A percentile compares a stretch with the other conserved stretches of the same genome.
These are phyloP conservation scores for Colletotrichum sp. DNA, from an alignment of 2,329 filamentous ascomycete species.

Conservation along the genomic window DNA sequence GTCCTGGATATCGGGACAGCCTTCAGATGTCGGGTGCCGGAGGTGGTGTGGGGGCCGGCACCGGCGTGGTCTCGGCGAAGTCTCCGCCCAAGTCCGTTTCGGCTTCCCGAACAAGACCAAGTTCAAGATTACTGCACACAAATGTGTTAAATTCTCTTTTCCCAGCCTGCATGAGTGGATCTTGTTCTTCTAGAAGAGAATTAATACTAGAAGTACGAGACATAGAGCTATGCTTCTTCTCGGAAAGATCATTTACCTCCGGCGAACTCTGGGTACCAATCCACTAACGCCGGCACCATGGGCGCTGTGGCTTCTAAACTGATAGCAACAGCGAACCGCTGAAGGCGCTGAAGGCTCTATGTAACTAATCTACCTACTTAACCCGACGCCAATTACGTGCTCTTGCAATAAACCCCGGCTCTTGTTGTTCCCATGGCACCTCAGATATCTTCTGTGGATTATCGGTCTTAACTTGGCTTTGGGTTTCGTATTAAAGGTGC, in stretches of 20 bases:
- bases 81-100: neutral
- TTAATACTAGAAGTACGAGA: fast-evolving
- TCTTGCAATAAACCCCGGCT: neutral
- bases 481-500: neutral
- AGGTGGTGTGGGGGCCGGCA: neutral
- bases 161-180: neutral
- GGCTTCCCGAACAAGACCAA: neutral
- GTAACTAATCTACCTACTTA: neutral
- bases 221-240: neutral
- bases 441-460: neutral
- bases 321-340: neutral
- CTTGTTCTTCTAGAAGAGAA: fast-evolving
- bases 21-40: neutral
- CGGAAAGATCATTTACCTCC: neutral
- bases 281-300: too few relatives aligned
- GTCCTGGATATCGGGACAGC: neutral
- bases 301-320: neutral
- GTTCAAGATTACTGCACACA: neutral
- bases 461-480: neutral
- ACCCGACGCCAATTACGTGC: neutral
- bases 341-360: neutral
- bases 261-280: neutral
- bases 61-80: neutral
- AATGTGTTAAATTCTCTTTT: neutral
- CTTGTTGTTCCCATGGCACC: neutral